phyloP scores from a whole-genome alignment of 768 basidiomycete genomes.

The Albatrellus ellisii region DNA sequence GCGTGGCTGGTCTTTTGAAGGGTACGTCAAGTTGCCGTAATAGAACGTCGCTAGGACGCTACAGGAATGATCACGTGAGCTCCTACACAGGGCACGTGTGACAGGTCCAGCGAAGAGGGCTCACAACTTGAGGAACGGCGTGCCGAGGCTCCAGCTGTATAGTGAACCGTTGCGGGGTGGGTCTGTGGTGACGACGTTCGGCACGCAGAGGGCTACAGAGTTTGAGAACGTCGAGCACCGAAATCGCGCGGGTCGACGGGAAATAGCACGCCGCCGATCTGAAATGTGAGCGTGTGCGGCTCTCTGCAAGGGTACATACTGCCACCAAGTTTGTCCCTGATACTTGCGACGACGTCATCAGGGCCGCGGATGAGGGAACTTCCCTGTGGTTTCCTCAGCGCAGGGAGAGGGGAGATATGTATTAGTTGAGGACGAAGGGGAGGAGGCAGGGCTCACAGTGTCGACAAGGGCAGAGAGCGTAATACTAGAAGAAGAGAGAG shows the following conservation, averaged over 20 bases:
- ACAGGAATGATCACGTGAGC: neutral
- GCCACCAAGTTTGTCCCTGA: no score
- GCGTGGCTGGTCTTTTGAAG: conserved; percentile 52
- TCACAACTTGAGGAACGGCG: conserved; percentile 65
- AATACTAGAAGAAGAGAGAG: no score
- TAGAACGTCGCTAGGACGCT: conserved; percentile 59
- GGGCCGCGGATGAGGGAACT: no score
- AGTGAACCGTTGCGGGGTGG: conserved; percentile 41
- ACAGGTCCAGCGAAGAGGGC: conserved; percentile 13
- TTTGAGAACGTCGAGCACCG: conserved; percentile 23
- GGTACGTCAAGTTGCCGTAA: conserved; percentile 59
- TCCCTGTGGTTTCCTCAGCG: no score
- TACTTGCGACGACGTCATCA: no score
- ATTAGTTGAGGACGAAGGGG: no score
- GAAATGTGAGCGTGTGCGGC: conserved; percentile 52
- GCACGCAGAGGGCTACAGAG: conserved; percentile 24
- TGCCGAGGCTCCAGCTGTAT: conserved; percentile 69
- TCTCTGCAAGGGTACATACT: conserved; percentile 40
- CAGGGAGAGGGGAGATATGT: no score
- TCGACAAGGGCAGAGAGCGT: no score
- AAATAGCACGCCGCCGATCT: conserved; percentile 56
- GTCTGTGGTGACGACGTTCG: conserved; percentile 52
- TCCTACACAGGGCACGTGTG: neutral
- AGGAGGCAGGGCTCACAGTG: no score
- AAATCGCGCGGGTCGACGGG: conserved; percentile 71